Evolutionary conservation across 306 rosid species (phyloP).

Genomic region (Gastrolobium bilobum): DNA sequence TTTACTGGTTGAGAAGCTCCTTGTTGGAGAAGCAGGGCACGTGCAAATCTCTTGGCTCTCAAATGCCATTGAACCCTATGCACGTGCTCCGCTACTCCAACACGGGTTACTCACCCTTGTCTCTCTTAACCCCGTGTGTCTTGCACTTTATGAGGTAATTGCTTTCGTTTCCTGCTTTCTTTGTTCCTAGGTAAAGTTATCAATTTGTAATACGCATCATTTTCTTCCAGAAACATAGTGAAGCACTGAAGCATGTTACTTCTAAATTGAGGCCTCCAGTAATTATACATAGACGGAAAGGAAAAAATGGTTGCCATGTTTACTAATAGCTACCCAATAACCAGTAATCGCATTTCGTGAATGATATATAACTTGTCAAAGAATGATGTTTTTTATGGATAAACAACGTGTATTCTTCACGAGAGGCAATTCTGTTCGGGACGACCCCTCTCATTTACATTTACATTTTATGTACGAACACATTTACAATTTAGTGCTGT

Average conservation of each 20-base stretch:
- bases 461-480: not conserved
- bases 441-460: too few relatives aligned
- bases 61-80: constrained; percentile 52
- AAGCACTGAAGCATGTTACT: constrained; percentile 5
- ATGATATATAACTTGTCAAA: not conserved
- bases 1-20: constrained; percentile 70
- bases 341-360: too few relatives aligned
- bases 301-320: too few relatives aligned
- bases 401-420: not conserved
- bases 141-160: constrained; percentile 3
- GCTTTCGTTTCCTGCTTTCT: constrained; percentile 12
- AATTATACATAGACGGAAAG: too few relatives aligned
- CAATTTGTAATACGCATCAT: not conserved
- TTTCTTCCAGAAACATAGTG: not conserved
- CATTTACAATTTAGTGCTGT: not conserved
- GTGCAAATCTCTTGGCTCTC: constrained; percentile 66
- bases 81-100: constrained; percentile 97
- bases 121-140: not conserved
- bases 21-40: constrained; percentile 99
- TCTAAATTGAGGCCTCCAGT: too few relatives aligned
- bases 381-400: not conserved
- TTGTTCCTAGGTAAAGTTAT: not conserved
- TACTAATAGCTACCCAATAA: too few relatives aligned
- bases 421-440: too few relatives aligned
- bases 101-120: constrained; percentile 65